Base-by-base conservation (phyloP, 352 stramenopile genomes). In the Thraustochytrium sp. region DNA sequence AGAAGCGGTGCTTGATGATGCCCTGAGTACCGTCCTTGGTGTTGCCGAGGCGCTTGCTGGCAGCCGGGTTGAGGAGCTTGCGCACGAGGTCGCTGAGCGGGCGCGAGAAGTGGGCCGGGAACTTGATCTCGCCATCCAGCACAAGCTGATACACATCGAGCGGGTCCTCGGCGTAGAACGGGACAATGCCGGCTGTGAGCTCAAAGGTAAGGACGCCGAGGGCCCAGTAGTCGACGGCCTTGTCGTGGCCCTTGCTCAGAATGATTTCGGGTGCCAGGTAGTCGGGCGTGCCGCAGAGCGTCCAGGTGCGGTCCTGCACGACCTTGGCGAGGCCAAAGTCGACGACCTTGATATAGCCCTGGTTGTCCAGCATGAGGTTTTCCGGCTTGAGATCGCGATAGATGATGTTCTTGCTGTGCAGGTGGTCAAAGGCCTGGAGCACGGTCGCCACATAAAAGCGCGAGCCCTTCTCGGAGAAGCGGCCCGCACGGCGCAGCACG, bases 121-220 rank as follows among this genome's bases (percentile, higher is more conserved):
- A 95, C 26, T 88, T 85, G 51, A 97, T 83, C 40, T 91, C 89
- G 74, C 92, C 93, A 31, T 89, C 91, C 56, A 97, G 86, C 80
- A 98, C 98, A 84, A 96, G 95, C 85, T 95, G 89, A 75, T 94
- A 98, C 46, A 98, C 92, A 61, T 97, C 91, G 88, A 97, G 93
- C 53, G 96, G 92, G 85, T 98, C 93, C 38, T 95, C 84, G 82
- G 94, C 86, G 68, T 92, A 97, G 82, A 98, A 98, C 2, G 95
- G 95, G 31, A 90, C 92, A 56, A 92, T 88, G 13, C 91, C 90
- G 2, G 93, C 88, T n/a, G 93, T 65, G 90, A 96, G 94, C 85
- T 97, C 93, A 86, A 93, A 97, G 72, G 96, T 94, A 21, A 97
- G 86, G 3, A 96, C 87, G n/a, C 92, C 92, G 2, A 96, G 88